A percentile compares a stretch with the other conserved stretches of the same genome.
Conservation (phyloP, 345 rosid genomes). For the Euclidium syriacum region DNA sequence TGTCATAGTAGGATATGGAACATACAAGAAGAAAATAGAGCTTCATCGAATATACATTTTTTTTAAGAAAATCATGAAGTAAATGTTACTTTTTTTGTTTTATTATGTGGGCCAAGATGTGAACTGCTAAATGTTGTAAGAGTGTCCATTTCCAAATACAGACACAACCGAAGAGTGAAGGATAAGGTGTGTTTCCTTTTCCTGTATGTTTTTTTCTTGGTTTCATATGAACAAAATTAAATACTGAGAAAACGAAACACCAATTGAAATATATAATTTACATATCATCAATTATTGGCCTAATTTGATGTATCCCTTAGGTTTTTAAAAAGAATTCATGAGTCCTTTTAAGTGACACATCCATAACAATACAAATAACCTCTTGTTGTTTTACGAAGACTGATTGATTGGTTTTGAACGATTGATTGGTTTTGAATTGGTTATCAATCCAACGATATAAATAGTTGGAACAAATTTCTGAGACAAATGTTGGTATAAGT, state of each 20-base stretch:
- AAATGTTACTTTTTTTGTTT: neutral
- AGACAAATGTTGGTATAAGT: too few species aligned
- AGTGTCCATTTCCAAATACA: slow-evolving; percentile 9
- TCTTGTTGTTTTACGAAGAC: slow-evolving; percentile 12
- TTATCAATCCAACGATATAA: too few species aligned
- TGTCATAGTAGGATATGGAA: neutral
- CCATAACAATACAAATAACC: slow-evolving; percentile 1
- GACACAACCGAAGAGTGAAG: slow-evolving; percentile 7
- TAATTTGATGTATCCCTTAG: slow-evolving; percentile 4
- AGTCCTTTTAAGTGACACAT: slow-evolving; percentile 18
- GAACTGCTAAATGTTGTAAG: slow-evolving; percentile 13
- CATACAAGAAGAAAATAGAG: neutral
- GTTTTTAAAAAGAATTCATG: neutral
- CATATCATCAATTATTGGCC: slow-evolving; percentile 21
- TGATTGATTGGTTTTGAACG: too few species aligned
- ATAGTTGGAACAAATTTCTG: too few species aligned
- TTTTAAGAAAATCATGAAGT: neutral
- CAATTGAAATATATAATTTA: slow-evolving; percentile 1
- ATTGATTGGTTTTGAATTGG: too few species aligned
- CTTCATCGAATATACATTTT: neutral
- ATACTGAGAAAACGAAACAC: slow-evolving; percentile 3
- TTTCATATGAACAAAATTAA: slow-evolving; percentile 18
- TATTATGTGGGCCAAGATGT: slow-evolving; percentile 21
- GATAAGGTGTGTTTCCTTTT: slow-evolving; percentile 4
- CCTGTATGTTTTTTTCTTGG: too few species aligned